These are phyloP conservation scores for Rhodotorula paludigena DNA, from an alignment of 768 basidiomycete species.

Conservation along the genomic window DNA sequence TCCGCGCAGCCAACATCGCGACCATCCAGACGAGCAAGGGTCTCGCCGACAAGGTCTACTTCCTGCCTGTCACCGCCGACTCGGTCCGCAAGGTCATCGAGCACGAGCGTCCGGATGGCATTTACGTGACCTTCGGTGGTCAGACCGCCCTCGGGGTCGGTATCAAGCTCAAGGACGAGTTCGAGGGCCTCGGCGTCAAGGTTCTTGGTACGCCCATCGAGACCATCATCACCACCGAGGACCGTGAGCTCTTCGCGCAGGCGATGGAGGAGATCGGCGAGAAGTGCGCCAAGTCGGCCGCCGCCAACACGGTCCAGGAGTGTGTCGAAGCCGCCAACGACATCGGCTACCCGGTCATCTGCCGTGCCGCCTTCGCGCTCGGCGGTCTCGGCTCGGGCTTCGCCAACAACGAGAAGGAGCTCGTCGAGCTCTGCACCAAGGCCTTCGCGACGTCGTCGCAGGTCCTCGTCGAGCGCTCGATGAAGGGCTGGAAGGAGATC, in stretches of 20 bases:
- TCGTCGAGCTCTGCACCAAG: slow-evolving; percentile 80
- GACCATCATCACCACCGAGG: slow-evolving; percentile 95
- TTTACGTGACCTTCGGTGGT: slow-evolving; percentile 97
- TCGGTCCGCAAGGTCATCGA: slow-evolving; percentile 97
- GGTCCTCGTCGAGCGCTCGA: slow-evolving; percentile 96
- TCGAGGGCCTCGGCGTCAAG: slow-evolving; percentile 76
- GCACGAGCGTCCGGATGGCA: slow-evolving; percentile 97
- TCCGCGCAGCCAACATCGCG: slow-evolving; percentile 70
- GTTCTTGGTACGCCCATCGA: slow-evolving; percentile 96
- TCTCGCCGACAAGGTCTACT: slow-evolving; percentile 98
- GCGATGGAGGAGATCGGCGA: slow-evolving; percentile 96
- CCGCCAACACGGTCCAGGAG: slow-evolving; percentile 80
- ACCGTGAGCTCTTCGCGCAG: slow-evolving; percentile 83
- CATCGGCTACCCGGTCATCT: slow-evolving; percentile 93
- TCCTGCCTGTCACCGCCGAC: slow-evolving; percentile 95
- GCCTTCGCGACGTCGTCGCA: slow-evolving; percentile 97
- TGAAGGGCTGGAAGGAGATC: slow-evolving; percentile 99
- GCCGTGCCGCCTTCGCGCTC: slow-evolving; percentile 92
- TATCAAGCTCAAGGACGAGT: slow-evolving; percentile 96
- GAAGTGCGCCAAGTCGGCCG: slow-evolving; percentile 82
- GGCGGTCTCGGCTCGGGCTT: slow-evolving; percentile 95
- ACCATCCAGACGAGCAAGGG: slow-evolving; percentile 58
- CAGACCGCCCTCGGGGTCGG: slow-evolving; percentile 96
- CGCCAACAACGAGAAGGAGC: slow-evolving; percentile 85
- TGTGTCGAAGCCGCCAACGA: slow-evolving; percentile 71